Base-by-base conservation (phyloP, 306 rosid genomes). In the Dalbergia cochinchinensis region DNA sequence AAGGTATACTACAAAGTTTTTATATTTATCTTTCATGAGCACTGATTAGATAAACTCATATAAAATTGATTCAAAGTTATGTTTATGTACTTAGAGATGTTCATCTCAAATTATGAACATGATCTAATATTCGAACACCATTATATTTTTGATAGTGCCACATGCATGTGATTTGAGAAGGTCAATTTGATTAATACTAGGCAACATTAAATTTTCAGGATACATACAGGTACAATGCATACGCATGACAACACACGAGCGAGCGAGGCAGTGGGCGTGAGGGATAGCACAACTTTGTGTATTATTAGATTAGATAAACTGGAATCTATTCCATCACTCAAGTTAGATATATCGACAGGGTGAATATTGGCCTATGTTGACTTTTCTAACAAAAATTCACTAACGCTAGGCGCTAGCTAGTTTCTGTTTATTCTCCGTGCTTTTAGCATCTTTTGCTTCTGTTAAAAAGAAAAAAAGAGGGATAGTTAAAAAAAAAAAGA, bases 241-340 rank as follows among this genome's bases (percentile, higher is more conserved):
- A 10, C 6, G 12, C 16, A 57, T 42, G 15, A 22, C 11, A 11
- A 12, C n/a, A 57, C 39, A 54, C 19, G 39, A 11, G 19, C 19
- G 39, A 11, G 19, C 26, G 68, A 14, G 74, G 59, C 22, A 37
- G 15, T 53, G 11, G 67, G 15, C 45, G 3, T 4, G 9, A 19
- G 10, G 8, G 68, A 34, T 44, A 11, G 64, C 15, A 18, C 31
- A 73, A 16, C 33, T 19, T 83, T 71, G 33, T 55, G 62, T 48
- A 48, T 13, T 37, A 37, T 37, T 37, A 37, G 41, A 37, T 37
- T 33, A 70, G 55, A 78, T 83, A 83, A 65, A 83, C 35, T 77
- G 48, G 86, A 83, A 83, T 83, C 71, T 19, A 83, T 83, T 71
- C 86, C 61, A 72, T 78, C 63, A 64, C 78, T 20, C 75, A 77